Conservation (phyloP, 352 stramenopile genomes). For the Globisporangium takayamanum region DNA sequence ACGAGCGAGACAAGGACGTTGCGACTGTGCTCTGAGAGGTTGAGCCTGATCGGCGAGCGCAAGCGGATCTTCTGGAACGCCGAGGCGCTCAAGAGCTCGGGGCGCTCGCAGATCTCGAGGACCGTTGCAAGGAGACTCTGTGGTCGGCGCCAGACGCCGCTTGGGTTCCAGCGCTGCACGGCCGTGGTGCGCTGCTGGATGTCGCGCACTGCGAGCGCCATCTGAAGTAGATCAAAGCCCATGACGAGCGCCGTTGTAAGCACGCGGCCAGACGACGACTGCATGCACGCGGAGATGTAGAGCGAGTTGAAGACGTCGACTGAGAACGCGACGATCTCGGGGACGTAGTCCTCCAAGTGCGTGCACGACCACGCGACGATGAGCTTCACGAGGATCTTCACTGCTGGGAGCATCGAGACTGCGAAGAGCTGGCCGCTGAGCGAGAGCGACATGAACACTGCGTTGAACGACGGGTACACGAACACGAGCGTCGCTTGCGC, state of each 20-base stretch:
- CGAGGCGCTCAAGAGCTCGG: background rate
- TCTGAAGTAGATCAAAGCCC: background rate
- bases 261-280: constrained; percentile 4
- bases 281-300: constrained; percentile 20
- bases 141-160: background rate
- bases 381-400: constrained; percentile 37
- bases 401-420: constrained; percentile 11
- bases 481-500: constrained; percentile 21
- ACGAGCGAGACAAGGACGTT: background rate
- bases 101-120: background rate
- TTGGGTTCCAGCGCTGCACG: background rate
- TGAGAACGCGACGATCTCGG: constrained; percentile 25
- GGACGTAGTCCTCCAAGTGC: constrained; percentile 27
- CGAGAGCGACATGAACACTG: constrained; percentile 15
- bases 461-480: constrained; percentile 32
- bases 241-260: constrained; percentile 5
- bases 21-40: background rate
- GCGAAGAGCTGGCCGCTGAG: constrained; percentile 9
- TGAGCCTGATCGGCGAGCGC: constrained; percentile 1
- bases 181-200: background rate
- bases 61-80: constrained; percentile 3
- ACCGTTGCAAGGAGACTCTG: background rate
- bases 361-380: constrained; percentile 14
- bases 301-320: constrained; percentile 35
- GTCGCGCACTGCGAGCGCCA: background rate